Conservation (phyloP, 108 stramenopile species). For the Pseudonitzschia multistriata region DNA sequence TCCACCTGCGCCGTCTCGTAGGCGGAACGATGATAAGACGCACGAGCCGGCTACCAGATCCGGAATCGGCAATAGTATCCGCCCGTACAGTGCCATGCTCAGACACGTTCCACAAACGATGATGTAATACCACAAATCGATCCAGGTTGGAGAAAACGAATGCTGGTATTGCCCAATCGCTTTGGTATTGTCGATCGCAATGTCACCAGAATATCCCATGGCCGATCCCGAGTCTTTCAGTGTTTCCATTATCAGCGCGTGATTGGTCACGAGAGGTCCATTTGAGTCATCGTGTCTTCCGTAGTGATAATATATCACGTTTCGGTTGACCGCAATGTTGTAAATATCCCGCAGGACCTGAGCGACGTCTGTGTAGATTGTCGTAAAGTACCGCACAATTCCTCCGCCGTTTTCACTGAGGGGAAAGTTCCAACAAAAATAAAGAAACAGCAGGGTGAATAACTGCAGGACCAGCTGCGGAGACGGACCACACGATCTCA, state of each 20-base stretch:
- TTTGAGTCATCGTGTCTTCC: neutral
- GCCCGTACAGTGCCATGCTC: conserved; percentile 45
- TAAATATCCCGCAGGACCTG: conserved; percentile 2
- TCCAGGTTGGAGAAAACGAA: conserved; percentile 20
- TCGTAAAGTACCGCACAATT: neutral
- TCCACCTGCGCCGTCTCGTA: neutral
- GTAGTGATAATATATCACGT: neutral
- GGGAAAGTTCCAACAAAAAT: conserved; percentile 7
- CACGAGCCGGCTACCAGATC: conserved; percentile 72
- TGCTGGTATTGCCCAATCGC: conserved; percentile 27
- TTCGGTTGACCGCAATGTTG: neutral
- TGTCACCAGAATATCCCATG: neutral
- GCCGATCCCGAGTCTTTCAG: neutral
- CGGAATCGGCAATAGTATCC: conserved; percentile 65
- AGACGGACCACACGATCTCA: conserved; percentile 9
- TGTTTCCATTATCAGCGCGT: neutral
- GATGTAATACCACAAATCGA: conserved; percentile 22
- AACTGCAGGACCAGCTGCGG: conserved; percentile 23
- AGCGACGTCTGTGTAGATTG: neutral
- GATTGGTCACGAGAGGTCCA: neutral
- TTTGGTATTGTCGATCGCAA: neutral
- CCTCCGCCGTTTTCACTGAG: neutral
- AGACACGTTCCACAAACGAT: conserved; percentile 12
- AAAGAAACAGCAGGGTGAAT: conserved; percentile 5
- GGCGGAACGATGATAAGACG: conserved; percentile 44